phyloP scores from a whole-genome alignment of 768 basidiomycete species.

The Phlebiopsis gigantea region DNA sequence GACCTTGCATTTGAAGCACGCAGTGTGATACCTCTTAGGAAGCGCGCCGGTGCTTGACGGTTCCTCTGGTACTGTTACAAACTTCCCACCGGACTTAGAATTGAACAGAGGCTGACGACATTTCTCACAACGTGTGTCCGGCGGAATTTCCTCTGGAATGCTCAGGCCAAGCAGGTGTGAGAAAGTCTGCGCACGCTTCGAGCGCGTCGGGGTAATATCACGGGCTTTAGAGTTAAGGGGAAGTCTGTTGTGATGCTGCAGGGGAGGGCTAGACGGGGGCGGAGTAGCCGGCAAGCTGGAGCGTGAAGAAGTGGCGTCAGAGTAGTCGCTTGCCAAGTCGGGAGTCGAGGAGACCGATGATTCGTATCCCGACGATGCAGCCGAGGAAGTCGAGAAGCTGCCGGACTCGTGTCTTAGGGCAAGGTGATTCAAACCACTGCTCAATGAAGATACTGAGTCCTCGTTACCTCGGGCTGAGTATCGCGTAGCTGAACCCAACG shows the following conservation, averaged over 20 bases:
- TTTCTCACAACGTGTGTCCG: conserved; percentile 50
- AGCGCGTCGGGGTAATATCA: conserved; percentile 20
- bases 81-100: conserved; percentile 52
- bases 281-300: conserved; percentile 51
- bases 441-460: not conserved
- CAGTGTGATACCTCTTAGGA: conserved; percentile 63
- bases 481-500: not conserved
- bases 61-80: conserved; percentile 63
- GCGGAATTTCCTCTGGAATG: conserved; percentile 28
- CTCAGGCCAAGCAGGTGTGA: conserved; percentile 15
- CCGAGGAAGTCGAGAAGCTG: conserved; percentile 1
- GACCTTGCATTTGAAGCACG: conserved; percentile 70
- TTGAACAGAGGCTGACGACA: conserved; percentile 58
- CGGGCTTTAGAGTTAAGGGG: not conserved
- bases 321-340: conserved; percentile 55
- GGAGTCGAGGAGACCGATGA: conserved; percentile 44
- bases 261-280: conserved; percentile 31
- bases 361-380: conserved; percentile 21
- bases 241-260: conserved; percentile 5
- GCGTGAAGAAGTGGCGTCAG: conserved; percentile 46
- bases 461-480: not conserved
- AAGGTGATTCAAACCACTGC: not conserved
- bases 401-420: not conserved
- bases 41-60: conserved; percentile 32
- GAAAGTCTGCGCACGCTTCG: conserved; percentile 17